Conservation (phyloP, 169 alveolate species). For the Cryptosporidium xiaoi region DNA sequence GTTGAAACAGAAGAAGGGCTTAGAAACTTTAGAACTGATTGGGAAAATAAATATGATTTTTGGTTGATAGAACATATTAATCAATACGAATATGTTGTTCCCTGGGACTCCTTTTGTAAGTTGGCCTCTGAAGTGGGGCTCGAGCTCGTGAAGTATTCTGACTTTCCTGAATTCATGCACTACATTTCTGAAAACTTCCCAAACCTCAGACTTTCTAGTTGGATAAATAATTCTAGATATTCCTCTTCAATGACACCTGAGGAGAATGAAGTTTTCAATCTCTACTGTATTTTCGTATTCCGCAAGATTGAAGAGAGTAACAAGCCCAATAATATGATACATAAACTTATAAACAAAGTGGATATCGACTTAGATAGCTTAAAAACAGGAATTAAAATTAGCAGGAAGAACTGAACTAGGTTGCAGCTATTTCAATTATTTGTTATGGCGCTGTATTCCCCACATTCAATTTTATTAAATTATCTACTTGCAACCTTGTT, state of each 20-base stretch:
- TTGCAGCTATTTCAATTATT: too few species aligned
- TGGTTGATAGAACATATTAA: conserved; percentile 80
- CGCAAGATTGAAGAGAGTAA: not conserved
- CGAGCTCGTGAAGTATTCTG: conserved; percentile 45
- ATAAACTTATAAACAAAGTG: not conserved
- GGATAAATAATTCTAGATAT: conserved; percentile 59
- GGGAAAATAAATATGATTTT: conserved; percentile 82
- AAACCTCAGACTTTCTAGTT: conserved; percentile 56
- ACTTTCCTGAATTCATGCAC: conserved; percentile 73
- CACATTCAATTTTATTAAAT: too few species aligned
- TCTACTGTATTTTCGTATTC: conserved; percentile 59
- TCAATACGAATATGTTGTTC: conserved; percentile 79
- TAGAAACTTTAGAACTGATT: conserved; percentile 74
- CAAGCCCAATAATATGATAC: not conserved
- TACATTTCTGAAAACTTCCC: conserved; percentile 38
- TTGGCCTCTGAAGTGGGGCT: conserved; percentile 69
- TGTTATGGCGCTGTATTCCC: too few species aligned
- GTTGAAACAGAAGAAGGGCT: conserved; percentile 76
- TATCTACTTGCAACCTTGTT: too few species aligned
- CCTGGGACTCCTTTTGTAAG: conserved; percentile 73
- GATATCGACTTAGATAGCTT: not conserved
- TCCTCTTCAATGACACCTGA: conserved; percentile 44
- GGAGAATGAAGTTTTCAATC: conserved; percentile 38
- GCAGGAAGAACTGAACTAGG: not conserved
- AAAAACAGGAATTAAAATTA: conserved; percentile 39